A percentile compares a stretch with the other conserved stretches of the same genome.
phyloP scores from a whole-genome alignment of 208 protist species.

The Leishmania major region DNA sequence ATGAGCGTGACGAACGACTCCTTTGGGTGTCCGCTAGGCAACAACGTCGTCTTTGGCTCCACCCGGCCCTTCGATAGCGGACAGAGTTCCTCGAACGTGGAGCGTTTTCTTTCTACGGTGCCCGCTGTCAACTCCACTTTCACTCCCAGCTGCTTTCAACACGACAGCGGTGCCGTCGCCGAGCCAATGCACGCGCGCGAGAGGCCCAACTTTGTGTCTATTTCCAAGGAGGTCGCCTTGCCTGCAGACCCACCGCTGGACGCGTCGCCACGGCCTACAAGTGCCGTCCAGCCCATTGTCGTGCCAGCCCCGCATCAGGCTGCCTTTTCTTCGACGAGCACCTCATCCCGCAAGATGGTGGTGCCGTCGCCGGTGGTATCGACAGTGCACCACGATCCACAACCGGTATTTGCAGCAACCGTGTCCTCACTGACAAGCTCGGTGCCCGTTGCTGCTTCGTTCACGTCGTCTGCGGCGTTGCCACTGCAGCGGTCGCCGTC shows the following conservation, averaged over 20 bases:
- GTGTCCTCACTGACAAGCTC: conserved; percentile 4
- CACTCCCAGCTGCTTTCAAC: conserved; percentile 5
- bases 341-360: conserved; percentile 1
- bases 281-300: conserved; percentile 1
- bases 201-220: conserved; percentile 37
- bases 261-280: conserved; percentile 2
- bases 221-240: conserved; percentile 11
- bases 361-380: neutral
- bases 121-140: conserved; percentile 11
- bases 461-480: neutral
- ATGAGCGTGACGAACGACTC: conserved; percentile 41
- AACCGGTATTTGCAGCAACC: neutral
- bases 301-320: neutral
- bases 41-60: conserved; percentile 35
- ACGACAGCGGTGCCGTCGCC: neutral
- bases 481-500: conserved; percentile 8
- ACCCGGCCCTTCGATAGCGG: conserved; percentile 41
- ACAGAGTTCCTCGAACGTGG: conserved; percentile 20
- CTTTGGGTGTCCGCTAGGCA: conserved; percentile 36
- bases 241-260: conserved; percentile 11
- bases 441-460: neutral
- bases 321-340: neutral
- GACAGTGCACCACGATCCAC: conserved; percentile 8
- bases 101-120: conserved; percentile 42
- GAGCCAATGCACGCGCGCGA: conserved; percentile 21